Base-by-base conservation (phyloP, 108 stramenopile species). In the Aurantiochytrium sp. region DNA sequence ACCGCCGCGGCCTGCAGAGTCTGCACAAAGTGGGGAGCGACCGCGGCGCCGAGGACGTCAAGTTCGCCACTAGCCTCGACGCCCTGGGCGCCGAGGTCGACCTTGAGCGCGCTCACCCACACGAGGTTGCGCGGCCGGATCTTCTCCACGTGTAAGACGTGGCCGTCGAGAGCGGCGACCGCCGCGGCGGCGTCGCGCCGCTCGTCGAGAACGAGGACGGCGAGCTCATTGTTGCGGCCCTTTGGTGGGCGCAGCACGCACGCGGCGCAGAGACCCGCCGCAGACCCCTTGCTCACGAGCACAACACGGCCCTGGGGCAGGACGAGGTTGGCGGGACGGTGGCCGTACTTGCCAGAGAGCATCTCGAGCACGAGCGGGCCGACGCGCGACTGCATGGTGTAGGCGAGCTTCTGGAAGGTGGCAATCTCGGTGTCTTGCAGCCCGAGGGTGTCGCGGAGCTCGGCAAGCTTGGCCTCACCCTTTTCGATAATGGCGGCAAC, bases 401-500 rank as follows among this genome's bases (percentile, higher is more conserved):
- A 48, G 27, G 42, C 42, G n/a, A 48, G 39, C 2, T 81, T 81
- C 39, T 81, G 42, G 24, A 81, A 81, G 42, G 21, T 30, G 2
- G 39, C 39, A 15, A 81, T 24, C 24, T 81, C 45, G 24, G 42
- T 41, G 45, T 48, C 39, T 24, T 41, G 73, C n/a, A 48, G 17
- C 27, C 73, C 73, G 0, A 81, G 39, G n/a, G 39, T 81, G 45
- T 48, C 19, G 27, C 45, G 39, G 4, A 81, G 73, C 39, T 41
- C 73, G n/a, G 6, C 42, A 21, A 81, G 73, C 73, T 81, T 81
- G 24, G 6, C 42, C 45, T 81, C 73, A 19, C 96, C 96, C 30
- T 93, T 90, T 3, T 90, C 87, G n/a, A 97, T 91, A 48, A 98
- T 91, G 87, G 94, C 93, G 3, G 96, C 96, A 86, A 97, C 93